Evolutionary conservation across 495 filamentous ascomycete species (phyloP).

Genomic region (Trichoderma gamsii): DNA sequence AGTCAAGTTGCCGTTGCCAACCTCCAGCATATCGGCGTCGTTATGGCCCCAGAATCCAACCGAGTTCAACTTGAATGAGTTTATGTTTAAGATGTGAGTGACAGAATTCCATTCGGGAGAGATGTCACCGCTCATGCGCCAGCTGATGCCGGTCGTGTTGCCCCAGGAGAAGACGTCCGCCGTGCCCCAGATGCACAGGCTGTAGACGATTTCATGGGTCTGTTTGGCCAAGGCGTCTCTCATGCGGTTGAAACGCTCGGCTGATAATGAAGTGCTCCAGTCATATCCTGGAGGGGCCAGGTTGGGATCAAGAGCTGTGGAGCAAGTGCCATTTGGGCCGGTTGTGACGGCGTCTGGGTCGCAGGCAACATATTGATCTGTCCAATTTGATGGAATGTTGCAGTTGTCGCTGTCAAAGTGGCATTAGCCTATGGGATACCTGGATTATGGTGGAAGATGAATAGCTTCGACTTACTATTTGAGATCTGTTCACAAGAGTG

Average conservation of each 20-base stretch:
- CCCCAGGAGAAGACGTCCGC: slow-evolving; percentile 32
- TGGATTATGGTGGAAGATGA: neutral
- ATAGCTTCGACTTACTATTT: neutral
- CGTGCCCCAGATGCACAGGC: slow-evolving; percentile 55
- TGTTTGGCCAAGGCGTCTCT: slow-evolving; percentile 49
- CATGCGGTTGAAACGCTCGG: slow-evolving; percentile 51
- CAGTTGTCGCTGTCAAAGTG: slow-evolving; percentile 65
- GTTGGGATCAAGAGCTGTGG: slow-evolving; percentile 13
- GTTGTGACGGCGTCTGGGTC: slow-evolving; percentile 18
- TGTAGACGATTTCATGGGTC: slow-evolving; percentile 54
- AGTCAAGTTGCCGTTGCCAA: slow-evolving; percentile 56
- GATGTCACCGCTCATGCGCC: slow-evolving; percentile 52
- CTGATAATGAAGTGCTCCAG: slow-evolving; percentile 46
- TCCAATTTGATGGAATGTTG: slow-evolving; percentile 43
- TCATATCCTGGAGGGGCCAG: slow-evolving; percentile 36
- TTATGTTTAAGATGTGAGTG: slow-evolving; percentile 40
- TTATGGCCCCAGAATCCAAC: slow-evolving; percentile 50
- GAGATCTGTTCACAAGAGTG: neutral
- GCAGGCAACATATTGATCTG: slow-evolving; percentile 18
- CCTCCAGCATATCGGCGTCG: slow-evolving; percentile 65
- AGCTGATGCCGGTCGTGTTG: slow-evolving; percentile 50
- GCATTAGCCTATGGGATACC: slow-evolving; percentile 16
- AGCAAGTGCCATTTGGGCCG: slow-evolving; percentile 31
- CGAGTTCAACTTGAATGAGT: slow-evolving; percentile 42
- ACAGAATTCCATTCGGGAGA: slow-evolving; percentile 18